phyloP scores from a whole-genome alignment of 441 rosid species.

The Populus tomentosa region DNA sequence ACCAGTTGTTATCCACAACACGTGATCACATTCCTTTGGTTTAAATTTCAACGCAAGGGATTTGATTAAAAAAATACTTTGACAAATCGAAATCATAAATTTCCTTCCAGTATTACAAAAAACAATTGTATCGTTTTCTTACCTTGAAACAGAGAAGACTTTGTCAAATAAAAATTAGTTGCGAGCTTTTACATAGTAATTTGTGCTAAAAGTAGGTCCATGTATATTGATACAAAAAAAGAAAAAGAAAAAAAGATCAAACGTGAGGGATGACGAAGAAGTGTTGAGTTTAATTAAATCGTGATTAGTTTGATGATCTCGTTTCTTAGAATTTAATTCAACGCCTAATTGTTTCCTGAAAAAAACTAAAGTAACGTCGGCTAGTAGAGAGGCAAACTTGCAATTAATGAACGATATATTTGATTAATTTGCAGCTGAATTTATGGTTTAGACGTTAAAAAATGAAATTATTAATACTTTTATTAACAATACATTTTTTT shows the following conservation, averaged over 20 bases:
- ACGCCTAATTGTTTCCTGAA: no score
- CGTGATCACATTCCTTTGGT: neutral
- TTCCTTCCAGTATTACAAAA: neutral
- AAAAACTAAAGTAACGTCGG: no score
- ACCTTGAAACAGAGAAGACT: neutral
- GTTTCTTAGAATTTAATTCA: no score
- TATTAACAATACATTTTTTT: no score
- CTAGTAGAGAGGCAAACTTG: no score
- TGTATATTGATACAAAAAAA: neutral
- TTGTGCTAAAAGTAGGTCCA: neutral
- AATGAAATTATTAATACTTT: no score
- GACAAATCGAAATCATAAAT: neutral
- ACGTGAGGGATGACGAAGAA: neutral
- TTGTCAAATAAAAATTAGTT: neutral
- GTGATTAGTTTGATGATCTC: neutral
- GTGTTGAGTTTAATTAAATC: neutral
- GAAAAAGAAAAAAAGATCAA: neutral
- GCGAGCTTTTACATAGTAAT: neutral
- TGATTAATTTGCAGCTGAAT: neutral
- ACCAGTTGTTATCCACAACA: no score
- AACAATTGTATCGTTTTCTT: neutral
- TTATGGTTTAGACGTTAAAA: neutral
- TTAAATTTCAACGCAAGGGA: neutral
- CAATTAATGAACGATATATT: no score
- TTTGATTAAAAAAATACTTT: neutral